A percentile compares a stretch with the other conserved stretches of the same genome.
Evolutionary conservation across 2,329 filamentous ascomycete genomes (phyloP).

Genomic region (Aureobasidium pullulans): DNA sequence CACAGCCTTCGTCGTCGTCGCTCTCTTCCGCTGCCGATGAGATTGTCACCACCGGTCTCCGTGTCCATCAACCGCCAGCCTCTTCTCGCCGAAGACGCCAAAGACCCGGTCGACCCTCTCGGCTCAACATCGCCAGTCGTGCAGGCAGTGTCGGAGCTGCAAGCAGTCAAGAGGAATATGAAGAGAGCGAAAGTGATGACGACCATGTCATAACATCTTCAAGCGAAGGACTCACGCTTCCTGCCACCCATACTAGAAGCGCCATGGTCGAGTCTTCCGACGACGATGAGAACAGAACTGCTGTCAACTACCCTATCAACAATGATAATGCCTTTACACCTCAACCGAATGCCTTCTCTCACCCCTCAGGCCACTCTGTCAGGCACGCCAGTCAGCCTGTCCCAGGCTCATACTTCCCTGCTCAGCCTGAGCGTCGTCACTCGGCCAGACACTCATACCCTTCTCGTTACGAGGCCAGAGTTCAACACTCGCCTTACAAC

Average conservation of each 20-base stretch:
- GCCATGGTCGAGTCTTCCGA: slow-evolving; percentile 31
- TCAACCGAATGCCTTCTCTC: slow-evolving; percentile 86
- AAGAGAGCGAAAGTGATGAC: slow-evolving; percentile 86
- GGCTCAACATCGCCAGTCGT: slow-evolving; percentile 34
- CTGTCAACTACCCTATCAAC: slow-evolving; percentile 56
- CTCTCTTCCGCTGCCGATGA: slow-evolving; percentile 78
- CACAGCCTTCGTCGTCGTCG: slow-evolving; percentile 88
- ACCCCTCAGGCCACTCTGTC: slow-evolving; percentile 52
- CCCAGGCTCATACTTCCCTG: slow-evolving; percentile 37
- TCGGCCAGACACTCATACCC: slow-evolving; percentile 31
- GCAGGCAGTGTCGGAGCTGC: slow-evolving; percentile 39
- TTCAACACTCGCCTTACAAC: slow-evolving; percentile 53
- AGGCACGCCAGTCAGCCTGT: slow-evolving; percentile 44
- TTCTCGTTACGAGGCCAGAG: slow-evolving; percentile 23
- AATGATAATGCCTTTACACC: slow-evolving; percentile 61
- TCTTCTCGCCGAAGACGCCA: slow-evolving; percentile 48
- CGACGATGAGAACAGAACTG: slow-evolving; percentile 65
- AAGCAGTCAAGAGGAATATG: slow-evolving; percentile 90
- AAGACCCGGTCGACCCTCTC: slow-evolving; percentile 34
- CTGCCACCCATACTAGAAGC: slow-evolving; percentile 1
- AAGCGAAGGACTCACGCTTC: slow-evolving; percentile 42
- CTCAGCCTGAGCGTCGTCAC: slow-evolving; percentile 25
- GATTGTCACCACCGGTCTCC: slow-evolving; percentile 81
- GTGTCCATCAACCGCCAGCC: slow-evolving; percentile 60
- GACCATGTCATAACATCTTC: slow-evolving; percentile 62